phyloP scores from a whole-genome alignment of 306 rosid genomes.

The Acacia melanoxylon region DNA sequence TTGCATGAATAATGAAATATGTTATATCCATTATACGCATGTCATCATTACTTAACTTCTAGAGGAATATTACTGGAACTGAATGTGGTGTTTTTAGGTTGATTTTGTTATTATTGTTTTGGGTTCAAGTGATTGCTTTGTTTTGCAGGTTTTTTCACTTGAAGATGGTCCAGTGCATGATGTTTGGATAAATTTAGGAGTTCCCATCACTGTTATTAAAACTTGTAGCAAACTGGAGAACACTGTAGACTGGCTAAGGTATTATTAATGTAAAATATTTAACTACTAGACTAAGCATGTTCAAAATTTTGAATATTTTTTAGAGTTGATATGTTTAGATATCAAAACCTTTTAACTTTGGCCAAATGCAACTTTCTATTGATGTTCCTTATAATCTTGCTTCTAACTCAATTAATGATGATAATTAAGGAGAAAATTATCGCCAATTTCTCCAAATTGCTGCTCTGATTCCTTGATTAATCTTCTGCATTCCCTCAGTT shows the following conservation, averaged over 20 bases:
- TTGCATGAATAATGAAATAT: not conserved
- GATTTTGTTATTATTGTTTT: conserved; percentile 20
- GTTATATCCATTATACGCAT: not conserved
- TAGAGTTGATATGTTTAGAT: conserved; percentile 20
- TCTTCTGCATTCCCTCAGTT: not conserved
- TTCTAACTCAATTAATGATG: not conserved
- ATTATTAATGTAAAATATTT: conserved; percentile 34
- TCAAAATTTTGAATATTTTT: conserved; percentile 6
- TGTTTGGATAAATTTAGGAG: conserved; percentile 70
- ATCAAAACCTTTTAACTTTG: not conserved
- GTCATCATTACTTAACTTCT: not conserved
- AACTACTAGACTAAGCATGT: conserved; percentile 3
- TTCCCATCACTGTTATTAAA: conserved; percentile 57
- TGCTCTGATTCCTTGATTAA: conserved; percentile 8
- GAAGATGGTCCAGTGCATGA: conserved; percentile 72
- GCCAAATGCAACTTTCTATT: not conserved
- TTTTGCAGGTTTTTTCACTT: conserved; percentile 81
- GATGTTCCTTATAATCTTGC: not conserved
- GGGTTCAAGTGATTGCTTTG: conserved; percentile 17
- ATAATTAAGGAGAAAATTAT: not conserved
- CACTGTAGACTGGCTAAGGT: conserved; percentile 89
- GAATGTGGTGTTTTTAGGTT: not conserved
- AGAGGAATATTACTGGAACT: not conserved
- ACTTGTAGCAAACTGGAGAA: conserved; percentile 52
- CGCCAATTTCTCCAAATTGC: not conserved